These are phyloP conservation scores for Microbotryomycetes sp. DNA, from an alignment of 1,284 basidiomycete genomes.

Conservation along the genomic window DNA sequence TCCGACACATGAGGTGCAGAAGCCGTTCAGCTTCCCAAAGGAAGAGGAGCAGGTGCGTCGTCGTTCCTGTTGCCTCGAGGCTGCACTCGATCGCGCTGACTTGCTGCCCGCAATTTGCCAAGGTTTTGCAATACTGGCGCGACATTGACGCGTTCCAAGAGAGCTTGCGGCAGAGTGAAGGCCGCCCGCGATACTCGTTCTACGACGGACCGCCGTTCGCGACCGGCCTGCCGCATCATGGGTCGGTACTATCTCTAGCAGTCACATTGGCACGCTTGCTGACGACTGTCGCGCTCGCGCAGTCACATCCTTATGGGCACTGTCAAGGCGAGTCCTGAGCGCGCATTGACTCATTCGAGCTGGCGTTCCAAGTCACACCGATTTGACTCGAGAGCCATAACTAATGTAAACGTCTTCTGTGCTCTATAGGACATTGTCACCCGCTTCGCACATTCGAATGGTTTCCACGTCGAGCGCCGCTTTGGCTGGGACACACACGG, in stretches of 20 bases:
- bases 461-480: slow-evolving; percentile 86
- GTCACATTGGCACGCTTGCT: slow-evolving; percentile 45
- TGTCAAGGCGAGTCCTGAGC: slow-evolving; percentile 67
- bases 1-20: slow-evolving; percentile 18
- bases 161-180: slow-evolving; percentile 83
- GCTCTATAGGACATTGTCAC: slow-evolving; percentile 31
- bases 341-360: not conserved
- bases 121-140: slow-evolving; percentile 85
- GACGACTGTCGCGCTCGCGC: slow-evolving; percentile 44
- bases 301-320: slow-evolving; percentile 57
- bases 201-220: slow-evolving; percentile 98
- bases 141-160: slow-evolving; percentile 98
- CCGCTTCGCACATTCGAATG: slow-evolving; percentile 70
- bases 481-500: slow-evolving; percentile 99
- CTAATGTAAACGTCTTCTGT: not conserved
- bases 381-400: not conserved
- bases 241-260: slow-evolving; percentile 38
- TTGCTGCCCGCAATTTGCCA: slow-evolving; percentile 37
- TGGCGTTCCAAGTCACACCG: not conserved
- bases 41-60: slow-evolving; percentile 26
- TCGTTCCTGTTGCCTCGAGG: not conserved
- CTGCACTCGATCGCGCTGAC: not conserved
- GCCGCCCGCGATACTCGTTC: slow-evolving; percentile 82
- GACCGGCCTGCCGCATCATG: slow-evolving; percentile 94
- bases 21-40: slow-evolving; percentile 27